Percentiles rank a stretch among this genome's conserved stretches.
phyloP scores from a whole-genome alignment of 164 flowering plant species.

The Litsea cubeba region DNA sequence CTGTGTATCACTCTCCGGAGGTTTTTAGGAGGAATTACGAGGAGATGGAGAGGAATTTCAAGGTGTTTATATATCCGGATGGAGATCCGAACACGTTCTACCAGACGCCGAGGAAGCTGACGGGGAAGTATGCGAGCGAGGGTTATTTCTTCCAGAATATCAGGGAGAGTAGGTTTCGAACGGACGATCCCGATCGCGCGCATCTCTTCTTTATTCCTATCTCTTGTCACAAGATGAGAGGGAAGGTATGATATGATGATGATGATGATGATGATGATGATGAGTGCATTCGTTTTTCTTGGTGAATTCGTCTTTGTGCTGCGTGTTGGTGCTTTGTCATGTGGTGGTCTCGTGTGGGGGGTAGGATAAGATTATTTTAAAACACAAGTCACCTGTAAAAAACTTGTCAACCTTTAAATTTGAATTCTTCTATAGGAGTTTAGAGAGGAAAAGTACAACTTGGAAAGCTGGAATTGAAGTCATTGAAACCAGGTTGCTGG shows the following conservation, averaged over 20 bases:
- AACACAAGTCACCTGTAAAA: no score
- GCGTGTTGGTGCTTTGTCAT: no score
- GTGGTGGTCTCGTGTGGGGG: no score
- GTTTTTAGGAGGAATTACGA: slow-evolving; percentile 57
- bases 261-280: not conserved
- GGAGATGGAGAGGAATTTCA: slow-evolving; percentile 78
- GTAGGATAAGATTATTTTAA: no score
- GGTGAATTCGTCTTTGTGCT: not conserved
- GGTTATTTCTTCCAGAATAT: slow-evolving; percentile 97
- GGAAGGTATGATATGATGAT: slow-evolving; percentile 47
- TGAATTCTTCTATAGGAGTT: no score
- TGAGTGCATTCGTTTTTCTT: not conserved
- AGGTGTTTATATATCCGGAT: slow-evolving; percentile 84
- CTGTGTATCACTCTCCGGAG: slow-evolving; percentile 57
- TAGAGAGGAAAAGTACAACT: no score
- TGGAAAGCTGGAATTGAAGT: no score
- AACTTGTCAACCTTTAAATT: no score
- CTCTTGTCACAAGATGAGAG: slow-evolving; percentile 97
- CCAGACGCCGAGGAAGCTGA: slow-evolving; percentile 93
- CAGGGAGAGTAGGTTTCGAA: slow-evolving; percentile 70
- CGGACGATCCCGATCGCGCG: slow-evolving; percentile 79
- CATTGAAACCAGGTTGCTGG: no score
- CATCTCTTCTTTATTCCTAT: slow-evolving; percentile 90
- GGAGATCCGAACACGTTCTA: slow-evolving; percentile 89
- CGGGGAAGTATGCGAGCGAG: slow-evolving; percentile 96